phyloP scores from a whole-genome alignment of 208 protist genomes.

The Balamuthia mandrillaris region DNA sequence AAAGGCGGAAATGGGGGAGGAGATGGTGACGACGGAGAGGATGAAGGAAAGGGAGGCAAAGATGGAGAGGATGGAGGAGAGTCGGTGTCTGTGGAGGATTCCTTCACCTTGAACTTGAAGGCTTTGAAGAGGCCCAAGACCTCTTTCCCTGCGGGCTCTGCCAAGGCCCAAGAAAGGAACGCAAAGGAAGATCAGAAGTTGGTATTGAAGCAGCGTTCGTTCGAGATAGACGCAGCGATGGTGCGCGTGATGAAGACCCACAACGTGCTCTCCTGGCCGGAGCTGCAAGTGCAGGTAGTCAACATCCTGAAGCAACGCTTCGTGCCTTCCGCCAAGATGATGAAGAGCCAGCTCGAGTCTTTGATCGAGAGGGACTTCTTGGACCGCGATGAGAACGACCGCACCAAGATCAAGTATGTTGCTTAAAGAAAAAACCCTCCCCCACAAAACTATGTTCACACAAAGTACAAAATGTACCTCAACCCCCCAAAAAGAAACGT shows the following conservation, averaged over 20 bases:
- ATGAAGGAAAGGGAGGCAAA: background rate
- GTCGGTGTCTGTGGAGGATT: too few relatives aligned
- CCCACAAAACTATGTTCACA: too few relatives aligned
- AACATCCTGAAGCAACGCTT: constrained; percentile 23
- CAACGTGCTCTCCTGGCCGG: constrained; percentile 34
- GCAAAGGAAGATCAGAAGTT: constrained; percentile 20
- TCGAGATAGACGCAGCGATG: constrained; percentile 41
- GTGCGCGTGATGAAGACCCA: constrained; percentile 32
- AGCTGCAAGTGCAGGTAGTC: constrained; percentile 35
- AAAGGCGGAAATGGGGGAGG: background rate
- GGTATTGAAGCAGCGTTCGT: constrained; percentile 38
- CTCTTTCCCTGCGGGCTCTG: constrained; percentile 20
- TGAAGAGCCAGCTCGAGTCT: constrained; percentile 33
- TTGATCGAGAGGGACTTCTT: constrained; percentile 35
- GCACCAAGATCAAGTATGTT: constrained; percentile 15
- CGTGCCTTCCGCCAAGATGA: constrained; percentile 10
- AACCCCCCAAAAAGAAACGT: too few relatives aligned
- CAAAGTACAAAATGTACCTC: too few relatives aligned
- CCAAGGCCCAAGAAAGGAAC: constrained; percentile 24
- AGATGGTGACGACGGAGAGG: background rate
- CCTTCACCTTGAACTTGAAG: constrained; percentile 9
- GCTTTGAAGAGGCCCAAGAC: constrained; percentile 1
- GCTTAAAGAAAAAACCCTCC: background rate
- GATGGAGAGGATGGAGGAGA: constrained; percentile 11
- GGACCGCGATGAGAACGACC: constrained; percentile 31